Evolutionary conservation across 441 rosid species (phyloP).

Genomic region (Populus tomentosa): DNA sequence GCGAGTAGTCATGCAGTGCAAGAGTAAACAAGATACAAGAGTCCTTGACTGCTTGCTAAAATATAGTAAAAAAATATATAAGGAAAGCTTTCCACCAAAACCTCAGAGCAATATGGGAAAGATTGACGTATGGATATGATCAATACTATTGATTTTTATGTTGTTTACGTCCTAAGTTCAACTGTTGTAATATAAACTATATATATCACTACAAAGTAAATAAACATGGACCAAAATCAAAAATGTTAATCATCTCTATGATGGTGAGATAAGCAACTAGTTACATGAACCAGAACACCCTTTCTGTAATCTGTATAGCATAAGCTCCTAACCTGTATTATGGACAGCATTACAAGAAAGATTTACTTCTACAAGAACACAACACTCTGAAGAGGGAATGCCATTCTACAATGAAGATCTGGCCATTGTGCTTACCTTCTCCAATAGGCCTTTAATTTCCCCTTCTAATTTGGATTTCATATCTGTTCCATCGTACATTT

Average conservation of each 20-base stretch:
- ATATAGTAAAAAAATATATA: no score
- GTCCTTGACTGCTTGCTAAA: neutral
- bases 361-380: neutral
- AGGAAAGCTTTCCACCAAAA: neutral
- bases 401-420: conserved; percentile 16
- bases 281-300: conserved; percentile 15
- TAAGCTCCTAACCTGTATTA: conserved; percentile 8
- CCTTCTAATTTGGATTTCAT: conserved; percentile 39
- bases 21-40: no score
- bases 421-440: conserved; percentile 35
- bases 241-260: conserved; percentile 8
- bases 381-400: neutral
- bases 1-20: no score
- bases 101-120: neutral
- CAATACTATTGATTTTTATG: neutral
- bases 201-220: neutral
- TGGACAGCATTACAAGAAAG: neutral
- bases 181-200: conserved; percentile 7
- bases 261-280: conserved; percentile 4
- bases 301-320: conserved; percentile 8
- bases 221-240: neutral
- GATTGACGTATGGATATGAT: neutral
- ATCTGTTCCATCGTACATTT: conserved; percentile 35
- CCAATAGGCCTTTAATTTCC: conserved; percentile 40
- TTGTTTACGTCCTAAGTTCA: conserved; percentile 8